Conservation (phyloP, 1,284 basidiomycete species). For the Malassezia brasiliensis region DNA sequence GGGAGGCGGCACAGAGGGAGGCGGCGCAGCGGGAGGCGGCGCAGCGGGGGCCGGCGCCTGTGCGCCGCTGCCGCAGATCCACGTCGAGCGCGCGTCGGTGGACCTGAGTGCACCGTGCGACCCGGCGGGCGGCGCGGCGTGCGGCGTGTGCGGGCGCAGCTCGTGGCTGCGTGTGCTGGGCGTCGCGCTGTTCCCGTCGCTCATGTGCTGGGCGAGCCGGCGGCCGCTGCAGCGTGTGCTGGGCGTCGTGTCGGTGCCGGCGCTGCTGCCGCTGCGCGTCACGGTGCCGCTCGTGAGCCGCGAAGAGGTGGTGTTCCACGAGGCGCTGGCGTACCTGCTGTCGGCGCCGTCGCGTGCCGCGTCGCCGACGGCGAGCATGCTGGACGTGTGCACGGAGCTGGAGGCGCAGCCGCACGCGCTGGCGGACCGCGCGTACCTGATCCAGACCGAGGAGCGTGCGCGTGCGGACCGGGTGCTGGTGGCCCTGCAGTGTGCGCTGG, state of each 20-base stretch:
- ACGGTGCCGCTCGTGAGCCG: conserved; percentile 54
- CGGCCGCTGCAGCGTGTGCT: conserved; percentile 64
- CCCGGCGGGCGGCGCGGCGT: background rate
- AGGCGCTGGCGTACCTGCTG: conserved; percentile 25
- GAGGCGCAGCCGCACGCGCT: background rate
- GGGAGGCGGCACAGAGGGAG: no score
- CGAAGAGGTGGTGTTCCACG: conserved; percentile 11
- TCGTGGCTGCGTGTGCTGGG: background rate
- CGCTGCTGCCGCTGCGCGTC: conserved; percentile 71
- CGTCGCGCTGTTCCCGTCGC: conserved; percentile 67
- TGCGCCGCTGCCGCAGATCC: background rate
- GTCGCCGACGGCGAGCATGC: conserved; percentile 4
- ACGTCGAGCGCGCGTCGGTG: background rate
- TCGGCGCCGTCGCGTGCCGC: conserved; percentile 5
- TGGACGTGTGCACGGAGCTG: conserved; percentile 9
- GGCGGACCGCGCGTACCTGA: background rate
- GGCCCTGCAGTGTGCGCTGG: conserved; percentile 27
- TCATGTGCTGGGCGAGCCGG: conserved; percentile 66
- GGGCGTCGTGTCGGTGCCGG: conserved; percentile 71
- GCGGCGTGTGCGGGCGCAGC: background rate
- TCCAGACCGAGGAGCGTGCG: conserved; percentile 12
- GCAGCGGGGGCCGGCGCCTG: no score
- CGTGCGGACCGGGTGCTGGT: conserved; percentile 37
- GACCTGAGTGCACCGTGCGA: background rate
- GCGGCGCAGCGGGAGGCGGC: no score